These are phyloP conservation scores for Lizanozyma gosingica DNA, from an alignment of 1,139 yeast genomes.

Conservation along the genomic window DNA sequence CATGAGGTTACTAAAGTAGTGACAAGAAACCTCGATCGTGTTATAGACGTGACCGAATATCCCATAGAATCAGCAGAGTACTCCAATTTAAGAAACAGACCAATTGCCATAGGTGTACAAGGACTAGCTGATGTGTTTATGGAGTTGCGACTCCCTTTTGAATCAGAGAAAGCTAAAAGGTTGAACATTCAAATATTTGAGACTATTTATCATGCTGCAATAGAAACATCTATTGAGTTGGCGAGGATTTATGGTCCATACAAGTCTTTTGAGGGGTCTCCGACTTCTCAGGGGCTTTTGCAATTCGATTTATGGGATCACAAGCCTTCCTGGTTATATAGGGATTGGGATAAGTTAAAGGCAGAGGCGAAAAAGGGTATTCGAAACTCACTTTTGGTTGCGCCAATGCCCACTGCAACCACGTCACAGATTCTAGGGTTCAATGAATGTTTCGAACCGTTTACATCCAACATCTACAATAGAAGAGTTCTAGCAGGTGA, in stretches of 20 bases:
- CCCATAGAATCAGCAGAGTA: constrained; percentile 46
- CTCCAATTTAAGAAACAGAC: constrained; percentile 50
- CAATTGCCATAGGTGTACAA: constrained; percentile 57
- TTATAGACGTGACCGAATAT: constrained; percentile 48
- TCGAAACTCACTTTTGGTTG: constrained; percentile 51
- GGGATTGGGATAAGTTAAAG: constrained; percentile 48
- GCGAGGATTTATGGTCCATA: constrained; percentile 42
- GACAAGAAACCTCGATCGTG: constrained; percentile 45
- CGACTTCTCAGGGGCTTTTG: constrained; percentile 48
- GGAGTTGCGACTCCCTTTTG: constrained; percentile 48
- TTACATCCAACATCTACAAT: constrained; percentile 49
- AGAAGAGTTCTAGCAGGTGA: constrained; percentile 57
- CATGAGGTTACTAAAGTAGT: constrained; percentile 47
- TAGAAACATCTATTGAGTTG: constrained; percentile 48
- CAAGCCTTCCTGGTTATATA: constrained; percentile 47
- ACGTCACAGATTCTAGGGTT: constrained; percentile 54
- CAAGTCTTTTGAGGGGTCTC: constrained; percentile 44
- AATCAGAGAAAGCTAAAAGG: constrained; percentile 46
- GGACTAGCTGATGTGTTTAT: constrained; percentile 55
- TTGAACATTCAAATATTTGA: constrained; percentile 52
- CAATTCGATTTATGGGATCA: constrained; percentile 53
- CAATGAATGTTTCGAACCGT: constrained; percentile 58
- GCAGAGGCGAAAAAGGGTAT: constrained; percentile 37
- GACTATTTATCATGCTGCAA: constrained; percentile 52
- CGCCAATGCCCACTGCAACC: constrained; percentile 62